Evolutionary conservation across 106 monocot species (phyloP).

Genomic region (Amphibolis antarctica): DNA sequence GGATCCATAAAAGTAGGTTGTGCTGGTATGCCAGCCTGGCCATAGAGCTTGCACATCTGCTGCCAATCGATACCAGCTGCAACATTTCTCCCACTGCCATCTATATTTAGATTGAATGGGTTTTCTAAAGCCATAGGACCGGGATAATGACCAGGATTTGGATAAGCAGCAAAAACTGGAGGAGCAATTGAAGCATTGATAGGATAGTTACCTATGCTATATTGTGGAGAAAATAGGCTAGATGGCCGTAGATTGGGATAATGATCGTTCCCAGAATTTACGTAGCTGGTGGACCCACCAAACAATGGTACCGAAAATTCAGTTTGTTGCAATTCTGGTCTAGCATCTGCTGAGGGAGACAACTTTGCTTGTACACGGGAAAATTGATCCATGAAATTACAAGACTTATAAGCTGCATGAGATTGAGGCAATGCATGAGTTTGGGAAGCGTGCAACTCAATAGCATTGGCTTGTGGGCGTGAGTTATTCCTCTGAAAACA

Average conservation of each 20-base stretch:
- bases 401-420: constrained; percentile 17
- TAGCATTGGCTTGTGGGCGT: constrained; percentile 13
- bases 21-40: constrained; percentile 40
- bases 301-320: constrained; percentile 34
- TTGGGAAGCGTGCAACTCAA: constrained; percentile 23
- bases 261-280: constrained; percentile 24
- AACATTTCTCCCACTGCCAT: constrained; percentile 15
- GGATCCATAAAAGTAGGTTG: constrained; percentile 49
- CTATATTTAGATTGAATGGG: constrained; percentile 29
- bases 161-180: constrained; percentile 49
- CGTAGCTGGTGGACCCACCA: constrained; percentile 31
- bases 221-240: constrained; percentile 38
- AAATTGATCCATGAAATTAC: constrained; percentile 24
- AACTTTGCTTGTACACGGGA: constrained; percentile 31
- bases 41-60: constrained; percentile 52
- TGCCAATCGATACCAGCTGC: constrained; percentile 34
- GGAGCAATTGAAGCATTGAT: constrained; percentile 40
- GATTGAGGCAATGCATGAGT: constrained; percentile 24
- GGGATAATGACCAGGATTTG: constrained; percentile 43
- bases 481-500: constrained; percentile 23
- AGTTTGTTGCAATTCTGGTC: constrained; percentile 32
- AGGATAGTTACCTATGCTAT: constrained; percentile 41
- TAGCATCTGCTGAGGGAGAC: constrained; percentile 28
- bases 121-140: constrained; percentile 44
- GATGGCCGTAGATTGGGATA: constrained; percentile 46